A percentile compares a stretch with the other conserved stretches of the same genome.
These are phyloP conservation scores for Ceratobasidium sp. DNA, from an alignment of 1,284 basidiomycete species.

Conservation along the genomic window DNA sequence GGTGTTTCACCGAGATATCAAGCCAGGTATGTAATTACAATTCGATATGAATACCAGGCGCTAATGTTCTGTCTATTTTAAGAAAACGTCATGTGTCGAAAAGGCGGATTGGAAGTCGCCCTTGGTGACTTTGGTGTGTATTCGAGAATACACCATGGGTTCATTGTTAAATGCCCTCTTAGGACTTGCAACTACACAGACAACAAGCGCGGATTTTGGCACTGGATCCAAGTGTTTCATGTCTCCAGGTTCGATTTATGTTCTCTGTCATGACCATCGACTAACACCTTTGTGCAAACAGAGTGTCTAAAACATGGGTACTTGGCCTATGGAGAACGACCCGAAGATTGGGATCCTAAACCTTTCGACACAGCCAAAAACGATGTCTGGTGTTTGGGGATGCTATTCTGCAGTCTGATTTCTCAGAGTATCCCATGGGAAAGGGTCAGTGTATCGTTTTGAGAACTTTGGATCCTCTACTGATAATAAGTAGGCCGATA, in stretches of 20 bases:
- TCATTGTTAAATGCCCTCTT: not conserved
- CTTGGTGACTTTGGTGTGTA: conserved; percentile 4
- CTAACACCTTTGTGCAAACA: not conserved
- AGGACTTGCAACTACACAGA: not conserved
- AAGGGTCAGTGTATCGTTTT: not conserved
- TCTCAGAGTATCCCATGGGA: not conserved
- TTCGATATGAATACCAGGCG: not conserved
- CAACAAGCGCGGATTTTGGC: not conserved
- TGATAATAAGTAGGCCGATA: not conserved
- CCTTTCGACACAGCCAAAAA: conserved; percentile 13
- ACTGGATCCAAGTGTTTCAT: conserved; percentile 1
- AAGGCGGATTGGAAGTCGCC: not conserved
- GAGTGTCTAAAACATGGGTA: not conserved
- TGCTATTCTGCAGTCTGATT: not conserved
- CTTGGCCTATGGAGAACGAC: not conserved
- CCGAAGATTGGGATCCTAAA: not conserved
- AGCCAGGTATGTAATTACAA: not conserved
- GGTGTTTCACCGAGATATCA: not conserved
- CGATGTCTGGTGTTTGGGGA: not conserved
- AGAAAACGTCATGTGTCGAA: conserved; percentile 14
- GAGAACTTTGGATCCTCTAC: not conserved
- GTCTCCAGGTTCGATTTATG: not conserved
- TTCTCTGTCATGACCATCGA: not conserved
- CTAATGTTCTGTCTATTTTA: not conserved
- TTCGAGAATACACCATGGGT: not conserved